Conservation (phyloP, 2,329 filamentous ascomycete genomes). For the Neopestalotiopsis clavispora region DNA sequence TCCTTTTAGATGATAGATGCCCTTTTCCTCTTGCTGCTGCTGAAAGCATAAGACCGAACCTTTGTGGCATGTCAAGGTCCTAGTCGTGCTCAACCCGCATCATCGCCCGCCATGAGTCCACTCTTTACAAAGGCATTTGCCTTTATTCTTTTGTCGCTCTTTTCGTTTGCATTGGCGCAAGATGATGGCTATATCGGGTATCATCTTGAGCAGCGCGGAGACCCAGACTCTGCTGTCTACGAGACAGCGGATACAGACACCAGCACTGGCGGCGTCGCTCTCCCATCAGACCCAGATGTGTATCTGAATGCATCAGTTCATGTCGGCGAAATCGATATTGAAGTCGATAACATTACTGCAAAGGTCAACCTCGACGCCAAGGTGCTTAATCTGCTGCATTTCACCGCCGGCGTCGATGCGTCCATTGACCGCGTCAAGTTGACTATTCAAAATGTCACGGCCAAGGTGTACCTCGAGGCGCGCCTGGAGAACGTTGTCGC, state of each 20-base stretch:
- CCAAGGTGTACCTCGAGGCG: constrained; percentile 63
- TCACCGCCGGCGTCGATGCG: constrained; percentile 65
- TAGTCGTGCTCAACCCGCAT: constrained; percentile 26
- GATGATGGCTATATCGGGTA: constrained; percentile 60
- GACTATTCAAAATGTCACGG: constrained; percentile 61
- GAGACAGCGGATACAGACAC: constrained; percentile 61
- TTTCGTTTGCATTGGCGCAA: constrained; percentile 26
- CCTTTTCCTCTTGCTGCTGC: constrained; percentile 8
- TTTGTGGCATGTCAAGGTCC: constrained; percentile 4
- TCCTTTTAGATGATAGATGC: constrained; percentile 21
- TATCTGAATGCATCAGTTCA: constrained; percentile 63
- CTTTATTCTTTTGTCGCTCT: constrained; percentile 34
- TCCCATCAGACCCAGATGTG: constrained; percentile 58
- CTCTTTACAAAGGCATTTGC: constrained; percentile 28
- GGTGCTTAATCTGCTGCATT: constrained; percentile 61
- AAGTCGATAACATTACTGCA: constrained; percentile 63
- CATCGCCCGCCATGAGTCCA: constrained; percentile 27
- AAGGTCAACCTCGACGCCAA: constrained; percentile 65
- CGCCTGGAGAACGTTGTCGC: constrained; percentile 62
- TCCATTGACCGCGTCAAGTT: constrained; percentile 61
- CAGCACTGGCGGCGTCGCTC: constrained; percentile 49
- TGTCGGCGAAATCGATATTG: constrained; percentile 62
- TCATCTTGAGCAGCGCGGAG: constrained; percentile 53
- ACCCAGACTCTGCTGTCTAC: constrained; percentile 56
- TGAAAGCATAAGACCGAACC: background rate